phyloP scores from a whole-genome alignment of 2,329 filamentous ascomycete species.

The Atkinsonella hypoxylon region DNA sequence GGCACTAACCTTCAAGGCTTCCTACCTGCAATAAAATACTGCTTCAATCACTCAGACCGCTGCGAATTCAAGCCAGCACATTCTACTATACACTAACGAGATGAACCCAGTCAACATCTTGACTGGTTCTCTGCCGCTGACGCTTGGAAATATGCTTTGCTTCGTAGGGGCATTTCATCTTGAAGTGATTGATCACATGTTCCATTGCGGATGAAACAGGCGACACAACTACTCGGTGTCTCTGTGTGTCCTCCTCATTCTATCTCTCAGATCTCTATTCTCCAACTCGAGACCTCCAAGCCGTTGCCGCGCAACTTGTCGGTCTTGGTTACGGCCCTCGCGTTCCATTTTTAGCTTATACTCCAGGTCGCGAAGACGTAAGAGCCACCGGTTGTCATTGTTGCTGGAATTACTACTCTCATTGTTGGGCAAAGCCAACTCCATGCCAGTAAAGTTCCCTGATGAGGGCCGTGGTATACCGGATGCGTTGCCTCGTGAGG shows the following conservation, averaged over 20 bases:
- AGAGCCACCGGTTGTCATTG: conserved; percentile 67
- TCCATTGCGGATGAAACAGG: conserved; percentile 1
- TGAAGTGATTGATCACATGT: background rate
- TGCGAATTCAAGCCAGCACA: background rate
- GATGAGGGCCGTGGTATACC: conserved; percentile 16
- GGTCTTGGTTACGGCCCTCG: conserved; percentile 74
- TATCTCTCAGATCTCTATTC: conserved; percentile 56
- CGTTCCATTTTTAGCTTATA: conserved; percentile 79
- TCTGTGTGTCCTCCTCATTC: conserved; percentile 34
- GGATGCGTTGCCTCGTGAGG: conserved; percentile 19
- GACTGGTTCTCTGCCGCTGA: background rate
- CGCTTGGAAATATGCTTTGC: background rate
- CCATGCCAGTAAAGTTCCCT: conserved; percentile 13
- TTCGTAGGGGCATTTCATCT: background rate
- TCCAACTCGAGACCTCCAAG: conserved; percentile 64
- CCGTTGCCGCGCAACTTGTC: conserved; percentile 69
- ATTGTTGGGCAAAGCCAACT: conserved; percentile 16
- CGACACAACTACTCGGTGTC: conserved; percentile 7
- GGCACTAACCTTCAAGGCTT: too few relatives aligned
- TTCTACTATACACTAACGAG: background rate
- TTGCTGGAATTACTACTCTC: conserved; percentile 10
- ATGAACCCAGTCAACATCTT: background rate
- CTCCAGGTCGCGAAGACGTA: conserved; percentile 78
- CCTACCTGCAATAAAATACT: too few relatives aligned
- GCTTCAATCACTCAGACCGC: too few relatives aligned